Base-by-base conservation (phyloP, 768 basidiomycete species). In the Rickenella mellea region DNA sequence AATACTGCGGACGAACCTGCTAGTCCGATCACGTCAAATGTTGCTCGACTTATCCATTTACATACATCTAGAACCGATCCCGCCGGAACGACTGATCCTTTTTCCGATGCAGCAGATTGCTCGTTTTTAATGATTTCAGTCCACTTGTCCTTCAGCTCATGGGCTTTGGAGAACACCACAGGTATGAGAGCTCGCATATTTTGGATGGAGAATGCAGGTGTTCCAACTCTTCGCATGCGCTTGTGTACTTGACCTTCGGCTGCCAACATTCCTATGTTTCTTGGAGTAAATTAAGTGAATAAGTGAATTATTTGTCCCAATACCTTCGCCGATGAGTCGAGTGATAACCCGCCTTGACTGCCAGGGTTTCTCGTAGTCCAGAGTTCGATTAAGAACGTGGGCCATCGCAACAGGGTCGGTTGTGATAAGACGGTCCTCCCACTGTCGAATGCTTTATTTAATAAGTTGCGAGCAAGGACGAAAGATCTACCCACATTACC, bases 11-110 rank as follows among this genome's bases (percentile, higher is more conserved):
- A 55, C 66, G 35, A 42, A 86, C 85, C 86, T 30, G 90, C 86
- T n/a, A 87, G 58, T 1, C 90, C 92, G 50, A 96, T 90, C 32
- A 93, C 80, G 57, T 94, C 92, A 53, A 96, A 85, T 0, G 90
- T 90, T 7, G 81, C 80, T 31, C 88, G 72, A 48, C 80, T 83
- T 26, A 92, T 60, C 83, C 84, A 93, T 49, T 74, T 77, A 54
- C 76, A 80, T 6, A 92, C 75, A 52, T 96, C 87, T 20, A 96
- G 55, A 52, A 52, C 69, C 46, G 56, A 52, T 6, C 53, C 66
- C 6, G 53, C 37, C 35, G 15, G 38, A 63, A 49, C 39, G 54
- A 55, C 5, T 60, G 45, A 48, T 55, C 60, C 38, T 48, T 48
- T 31, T 44, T 51, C 47, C 47, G 63, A 48, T 51, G 62, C 44